Evolutionary conservation across 768 basidiomycete species (phyloP), one percentile per base, ranked within the genome.

Genomic region (Pisolithus sp.): DNA sequence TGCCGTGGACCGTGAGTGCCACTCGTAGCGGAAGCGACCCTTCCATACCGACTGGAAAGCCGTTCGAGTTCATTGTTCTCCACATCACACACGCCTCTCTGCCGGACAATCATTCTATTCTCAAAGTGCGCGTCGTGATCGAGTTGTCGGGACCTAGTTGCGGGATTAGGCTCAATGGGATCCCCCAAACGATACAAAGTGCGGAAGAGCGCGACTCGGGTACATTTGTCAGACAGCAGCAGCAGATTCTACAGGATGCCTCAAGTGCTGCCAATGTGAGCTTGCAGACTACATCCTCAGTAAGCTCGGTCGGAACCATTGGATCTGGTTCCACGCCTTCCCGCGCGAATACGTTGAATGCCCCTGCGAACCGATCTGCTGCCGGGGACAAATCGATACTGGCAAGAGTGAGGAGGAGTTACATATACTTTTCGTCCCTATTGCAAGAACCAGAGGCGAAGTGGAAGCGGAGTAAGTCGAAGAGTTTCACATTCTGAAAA

Each of bases 361-460:
- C 67, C 9, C 68, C 28, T 64, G 81, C 66, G 57, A 85, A 70
- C 65, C 81, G 65, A 12, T 69, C 75, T 21, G 69, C 79, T 6
- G 79, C 79, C 1, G 86, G 81, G 6, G 85, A 91, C 56, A 91
- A 93, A 65, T 82, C 85, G 4, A 87, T 98, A n/a, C 62, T 89
- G 15, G 83, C 89, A 5, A 76, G 93, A 56, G 89, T 97, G 20
- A 81, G 85, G 62, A 77, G 96, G 53, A 95, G 90, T 66, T 99
- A 99, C 61, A 97, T 98, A 49, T 97, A 98, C 68, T 98, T 99
- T 67, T 94, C 94, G 1, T 96, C 94, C 0, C 73, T 99, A 45
- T 69, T 99, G 46, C 96, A 98, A 68, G 95, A 98, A 61, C 96
- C 96, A 0, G 93, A 97, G 67, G 92, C 93, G 3, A 99, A 99